Conservation (phyloP, 2,329 filamentous ascomycete species). For the Phyllachora maydis region DNA sequence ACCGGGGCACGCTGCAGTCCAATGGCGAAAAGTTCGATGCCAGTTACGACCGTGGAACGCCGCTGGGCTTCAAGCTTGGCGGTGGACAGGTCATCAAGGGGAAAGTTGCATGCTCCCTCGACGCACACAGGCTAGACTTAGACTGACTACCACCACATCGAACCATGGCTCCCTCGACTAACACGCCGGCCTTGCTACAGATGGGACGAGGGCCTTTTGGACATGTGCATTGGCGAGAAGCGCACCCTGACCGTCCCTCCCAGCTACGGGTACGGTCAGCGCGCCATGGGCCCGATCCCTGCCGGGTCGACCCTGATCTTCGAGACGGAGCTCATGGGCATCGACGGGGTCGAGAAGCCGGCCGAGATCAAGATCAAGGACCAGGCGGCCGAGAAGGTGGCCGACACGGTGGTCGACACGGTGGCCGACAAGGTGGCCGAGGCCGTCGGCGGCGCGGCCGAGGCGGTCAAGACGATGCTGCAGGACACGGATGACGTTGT, state of each 20-base stretch:
- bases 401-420: slow-evolving; percentile 9
- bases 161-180: too few species aligned
- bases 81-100: slow-evolving; percentile 74
- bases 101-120: slow-evolving; percentile 20
- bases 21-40: slow-evolving; percentile 71
- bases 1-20: slow-evolving; percentile 57
- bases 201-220: slow-evolving; percentile 77
- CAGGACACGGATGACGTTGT: slow-evolving; percentile 28
- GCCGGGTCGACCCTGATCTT: slow-evolving; percentile 68
- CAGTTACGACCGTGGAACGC: slow-evolving; percentile 55
- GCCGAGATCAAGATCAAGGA: slow-evolving; percentile 22
- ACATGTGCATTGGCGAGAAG: slow-evolving; percentile 95
- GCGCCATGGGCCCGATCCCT: slow-evolving; percentile 64
- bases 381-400: slow-evolving; percentile 1
- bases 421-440: slow-evolving; percentile 20
- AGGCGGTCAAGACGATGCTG: slow-evolving; percentile 27
- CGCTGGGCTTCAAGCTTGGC: slow-evolving; percentile 65
- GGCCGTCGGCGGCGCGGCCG: slow-evolving; percentile 23
- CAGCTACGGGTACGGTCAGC: slow-evolving; percentile 60
- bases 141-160: too few species aligned
- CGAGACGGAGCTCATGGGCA: slow-evolving; percentile 75
- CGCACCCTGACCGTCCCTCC: slow-evolving; percentile 78
- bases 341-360: slow-evolving; percentile 46
- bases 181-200: slow-evolving; percentile 17
- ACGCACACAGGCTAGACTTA: too few species aligned